Evolutionary conservation across 345 rosid genomes (phyloP), one percentile per base, ranked within the genome.

Genomic region (Sisymbrium altissimum): DNA sequence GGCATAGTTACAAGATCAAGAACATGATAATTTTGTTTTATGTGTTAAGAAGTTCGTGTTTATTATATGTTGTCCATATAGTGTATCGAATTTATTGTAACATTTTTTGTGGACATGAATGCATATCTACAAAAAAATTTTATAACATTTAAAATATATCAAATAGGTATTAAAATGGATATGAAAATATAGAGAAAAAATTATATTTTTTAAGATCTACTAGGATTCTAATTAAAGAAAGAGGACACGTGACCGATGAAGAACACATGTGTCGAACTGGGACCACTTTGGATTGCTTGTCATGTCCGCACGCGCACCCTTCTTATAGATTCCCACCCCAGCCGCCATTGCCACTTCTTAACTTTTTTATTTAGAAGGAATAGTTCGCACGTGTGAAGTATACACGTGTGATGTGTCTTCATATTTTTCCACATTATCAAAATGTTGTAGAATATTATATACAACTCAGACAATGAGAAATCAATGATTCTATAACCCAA

Each of bases 331-430:
- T 67, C 61, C 50, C 39, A 67, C 7, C 64, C 1, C 64, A 70
- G 73, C 73, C 73, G 66, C 55, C 73, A 70, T 44, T 44, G 56
- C 65, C 66, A 70, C 73, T 69, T 69, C 60, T 66, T 18, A 13
- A 3, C 0, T 23, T 32, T 3, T 7, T 23, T 46, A 6, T 33
- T 7, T 0, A 39, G 39, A 52, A 27, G 9, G 21, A 27, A 55
- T n/a, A 68, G 8, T 43, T 40, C 43, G 64, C 21, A 30, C 54
- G 63, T 68, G 40, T 15, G 27, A 18, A 2, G 5, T 0, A 29
- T 68, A 19, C 33, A 68, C 73, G 72, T 19, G 17, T 41, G 40
- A 9, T 0, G 11, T 13, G 43, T 55, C 30, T 18, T 12, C 18
- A 12, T 3, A 23, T 23, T 6, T 64, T 52, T 33, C 32, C 45